phyloP scores from a whole-genome alignment of 257 asterid species.

The Leptodermis oblonga region DNA sequence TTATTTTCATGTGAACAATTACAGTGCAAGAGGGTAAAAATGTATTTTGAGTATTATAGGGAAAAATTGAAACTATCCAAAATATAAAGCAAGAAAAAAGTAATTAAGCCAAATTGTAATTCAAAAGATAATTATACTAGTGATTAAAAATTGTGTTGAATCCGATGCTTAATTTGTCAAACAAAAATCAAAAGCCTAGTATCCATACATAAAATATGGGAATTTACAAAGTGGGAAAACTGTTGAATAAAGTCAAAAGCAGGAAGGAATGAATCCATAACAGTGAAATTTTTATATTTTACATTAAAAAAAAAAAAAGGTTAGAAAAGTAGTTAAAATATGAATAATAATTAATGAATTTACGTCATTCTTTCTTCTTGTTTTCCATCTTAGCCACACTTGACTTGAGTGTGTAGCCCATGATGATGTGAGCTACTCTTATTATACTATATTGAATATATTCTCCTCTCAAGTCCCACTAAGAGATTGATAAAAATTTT shows the following conservation, averaged over 20 bases:
- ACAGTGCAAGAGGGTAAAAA: too few species aligned
- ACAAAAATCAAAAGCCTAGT: neutral
- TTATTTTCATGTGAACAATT: too few species aligned
- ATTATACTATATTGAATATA: too few species aligned
- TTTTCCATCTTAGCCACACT: conserved; percentile 9
- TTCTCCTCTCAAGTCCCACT: neutral
- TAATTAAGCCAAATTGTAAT: too few species aligned
- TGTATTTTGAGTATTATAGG: too few species aligned
- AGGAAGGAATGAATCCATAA: neutral
- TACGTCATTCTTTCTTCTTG: neutral
- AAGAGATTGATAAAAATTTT: neutral
- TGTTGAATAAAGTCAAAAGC: neutral
- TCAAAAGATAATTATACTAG: neutral
- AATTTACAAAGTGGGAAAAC: neutral
- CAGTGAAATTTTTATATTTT: neutral
- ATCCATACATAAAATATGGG: neutral
- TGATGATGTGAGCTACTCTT: neutral
- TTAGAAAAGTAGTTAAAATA: neutral
- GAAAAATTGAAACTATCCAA: too few species aligned
- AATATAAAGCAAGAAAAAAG: too few species aligned
- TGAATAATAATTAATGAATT: too few species aligned
- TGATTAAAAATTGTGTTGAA: neutral
- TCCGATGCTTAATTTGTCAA: conserved; percentile 1
- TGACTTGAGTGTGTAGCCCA: neutral
- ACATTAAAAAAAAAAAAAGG: neutral